Evolutionary conservation across 163 green algal species (phyloP).

Genomic region (Coccomyxa subellipsoidea): DNA sequence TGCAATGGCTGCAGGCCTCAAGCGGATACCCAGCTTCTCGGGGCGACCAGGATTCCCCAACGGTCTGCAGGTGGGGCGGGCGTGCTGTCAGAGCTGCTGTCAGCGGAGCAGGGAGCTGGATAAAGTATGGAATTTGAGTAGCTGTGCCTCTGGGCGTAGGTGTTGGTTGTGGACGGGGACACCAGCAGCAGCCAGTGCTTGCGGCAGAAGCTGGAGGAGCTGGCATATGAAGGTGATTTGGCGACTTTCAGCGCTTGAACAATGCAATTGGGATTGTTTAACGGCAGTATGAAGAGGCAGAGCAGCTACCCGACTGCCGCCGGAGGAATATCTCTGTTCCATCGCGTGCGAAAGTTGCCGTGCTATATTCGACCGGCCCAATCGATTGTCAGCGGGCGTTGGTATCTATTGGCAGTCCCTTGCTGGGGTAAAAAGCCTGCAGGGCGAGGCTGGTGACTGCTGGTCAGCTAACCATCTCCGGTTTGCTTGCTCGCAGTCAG

Average conservation of each 20-base stretch:
- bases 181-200: background rate
- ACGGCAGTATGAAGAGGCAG: background rate
- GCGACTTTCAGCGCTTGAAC: background rate
- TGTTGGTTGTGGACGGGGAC: background rate
- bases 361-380: background rate
- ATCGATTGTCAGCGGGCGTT: background rate
- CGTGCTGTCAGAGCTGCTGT: background rate
- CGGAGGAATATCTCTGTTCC: background rate
- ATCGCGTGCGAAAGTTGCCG: background rate
- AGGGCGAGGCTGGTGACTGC: background rate
- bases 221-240: conserved; percentile 4
- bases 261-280: background rate
- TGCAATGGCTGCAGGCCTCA: background rate
- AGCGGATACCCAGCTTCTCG: conserved; percentile 20
- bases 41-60: conserved; percentile 13
- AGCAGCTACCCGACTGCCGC: background rate
- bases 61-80: conserved; percentile 11
- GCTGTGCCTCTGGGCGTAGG: background rate
- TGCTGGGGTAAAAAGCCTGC: background rate
- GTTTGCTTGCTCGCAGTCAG: background rate
- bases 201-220: background rate
- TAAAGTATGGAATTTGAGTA: background rate
- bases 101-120: background rate
- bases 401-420: background rate
- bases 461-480: background rate